Conservation (phyloP, 2,329 filamentous ascomycete genomes). For the Aspergillus sclerotialis region DNA sequence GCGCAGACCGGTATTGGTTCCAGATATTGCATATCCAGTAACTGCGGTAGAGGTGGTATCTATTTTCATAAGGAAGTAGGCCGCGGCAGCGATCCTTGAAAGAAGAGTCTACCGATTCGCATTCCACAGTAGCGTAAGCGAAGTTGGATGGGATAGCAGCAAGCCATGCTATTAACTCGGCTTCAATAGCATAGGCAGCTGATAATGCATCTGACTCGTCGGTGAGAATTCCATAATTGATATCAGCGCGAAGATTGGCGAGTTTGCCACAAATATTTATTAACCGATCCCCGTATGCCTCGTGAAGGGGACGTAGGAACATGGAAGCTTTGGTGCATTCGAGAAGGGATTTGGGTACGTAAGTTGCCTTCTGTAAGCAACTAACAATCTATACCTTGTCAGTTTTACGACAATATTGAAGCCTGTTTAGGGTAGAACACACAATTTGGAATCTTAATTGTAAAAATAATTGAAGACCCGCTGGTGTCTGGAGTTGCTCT, state of each 20-base stretch:
- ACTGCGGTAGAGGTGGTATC: slow-evolving; percentile 51
- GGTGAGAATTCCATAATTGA: slow-evolving; percentile 17
- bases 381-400: slow-evolving; percentile 23
- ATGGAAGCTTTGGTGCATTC: slow-evolving; percentile 24
- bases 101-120: slow-evolving; percentile 23
- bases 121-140: slow-evolving; percentile 19
- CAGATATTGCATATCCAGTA: slow-evolving; percentile 50
- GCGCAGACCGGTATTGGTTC: slow-evolving; percentile 54
- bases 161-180: slow-evolving; percentile 27
- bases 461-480: slow-evolving; percentile 47
- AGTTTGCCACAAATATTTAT: slow-evolving; percentile 22
- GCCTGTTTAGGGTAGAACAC: no score
- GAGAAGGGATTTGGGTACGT: slow-evolving; percentile 25
- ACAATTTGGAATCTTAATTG: slow-evolving; percentile 54
- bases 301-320: slow-evolving; percentile 19
- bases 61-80: slow-evolving; percentile 37
- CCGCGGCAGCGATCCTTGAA: slow-evolving; percentile 25
- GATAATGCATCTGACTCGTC: slow-evolving; percentile 23
- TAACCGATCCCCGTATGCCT: slow-evolving; percentile 22
- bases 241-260: slow-evolving; percentile 27
- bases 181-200: slow-evolving; percentile 25
- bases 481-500: slow-evolving; percentile 32
- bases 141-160: slow-evolving; percentile 20
- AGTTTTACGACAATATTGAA: no score
- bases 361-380: slow-evolving; percentile 25